Evolutionary conservation across 1,284 basidiomycete genomes (phyloP).

Genomic region (Neonothopanus nambi): DNA sequence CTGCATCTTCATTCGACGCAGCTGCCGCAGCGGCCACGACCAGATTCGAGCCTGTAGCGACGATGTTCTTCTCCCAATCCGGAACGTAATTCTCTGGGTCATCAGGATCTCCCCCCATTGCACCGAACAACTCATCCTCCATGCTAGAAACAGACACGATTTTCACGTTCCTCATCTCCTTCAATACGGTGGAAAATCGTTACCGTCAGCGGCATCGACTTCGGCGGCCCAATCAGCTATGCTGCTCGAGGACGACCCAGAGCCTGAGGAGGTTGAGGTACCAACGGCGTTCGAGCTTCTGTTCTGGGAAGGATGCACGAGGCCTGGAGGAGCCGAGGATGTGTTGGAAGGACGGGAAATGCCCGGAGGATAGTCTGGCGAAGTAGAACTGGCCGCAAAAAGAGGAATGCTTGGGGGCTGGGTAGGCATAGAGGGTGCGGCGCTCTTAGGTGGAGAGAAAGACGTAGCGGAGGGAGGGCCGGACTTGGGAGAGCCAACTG

Average conservation of each 20-base stretch:
- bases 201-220: background rate
- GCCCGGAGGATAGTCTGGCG: background rate
- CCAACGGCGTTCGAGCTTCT: too few species aligned
- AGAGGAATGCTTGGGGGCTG: background rate
- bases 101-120: background rate
- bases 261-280: too few species aligned
- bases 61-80: background rate
- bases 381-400: background rate
- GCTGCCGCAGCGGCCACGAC: background rate
- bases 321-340: too few species aligned
- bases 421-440: background rate
- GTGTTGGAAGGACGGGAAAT: too few species aligned
- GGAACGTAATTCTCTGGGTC: background rate
- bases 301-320: too few species aligned
- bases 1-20: background rate
- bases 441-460: background rate
- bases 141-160: too few species aligned
- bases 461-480: background rate
- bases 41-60: too few species aligned
- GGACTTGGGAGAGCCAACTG: background rate
- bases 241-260: too few species aligned
- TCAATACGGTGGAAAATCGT: background rate
- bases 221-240: too few species aligned
- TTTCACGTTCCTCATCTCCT: background rate
- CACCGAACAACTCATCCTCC: too few species aligned